Percentiles rank a stretch among this genome's conserved stretches.
Evolutionary conservation across 345 rosid species (phyloP).

Genomic region (Geranium rotundifolium): DNA sequence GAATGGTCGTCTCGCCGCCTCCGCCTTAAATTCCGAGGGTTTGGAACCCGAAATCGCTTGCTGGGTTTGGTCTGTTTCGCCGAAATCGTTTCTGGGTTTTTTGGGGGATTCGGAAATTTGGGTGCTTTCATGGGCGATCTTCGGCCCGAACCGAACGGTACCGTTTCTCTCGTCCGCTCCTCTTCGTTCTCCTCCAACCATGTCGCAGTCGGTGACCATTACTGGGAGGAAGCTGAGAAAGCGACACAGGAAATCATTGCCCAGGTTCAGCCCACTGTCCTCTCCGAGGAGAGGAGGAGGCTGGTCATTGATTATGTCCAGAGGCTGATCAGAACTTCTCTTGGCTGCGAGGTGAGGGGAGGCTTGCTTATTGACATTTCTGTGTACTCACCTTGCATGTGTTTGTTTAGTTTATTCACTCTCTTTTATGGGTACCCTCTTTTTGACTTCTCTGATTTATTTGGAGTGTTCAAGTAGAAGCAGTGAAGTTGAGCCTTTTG

Average conservation of each 20-base stretch:
- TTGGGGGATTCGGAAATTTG: neutral
- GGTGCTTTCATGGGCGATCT: slow-evolving; percentile 59
- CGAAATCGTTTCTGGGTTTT: no score
- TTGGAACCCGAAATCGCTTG: no score
- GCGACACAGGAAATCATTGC: slow-evolving; percentile 49
- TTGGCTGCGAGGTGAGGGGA: slow-evolving; percentile 48
- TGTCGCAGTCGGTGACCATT: slow-evolving; percentile 27
- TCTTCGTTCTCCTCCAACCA: slow-evolving; percentile 22
- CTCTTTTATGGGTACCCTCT: neutral
- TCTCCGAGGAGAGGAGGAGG: slow-evolving; percentile 59
- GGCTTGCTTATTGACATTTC: neutral
- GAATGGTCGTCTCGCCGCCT: no score
- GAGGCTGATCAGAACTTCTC: slow-evolving; percentile 29
- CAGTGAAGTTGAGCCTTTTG: no score
- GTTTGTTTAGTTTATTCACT: neutral
- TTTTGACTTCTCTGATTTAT: neutral
- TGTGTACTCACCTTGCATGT: neutral
- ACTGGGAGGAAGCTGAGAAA: slow-evolving; percentile 53
- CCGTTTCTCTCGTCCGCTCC: slow-evolving; percentile 14
- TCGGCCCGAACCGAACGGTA: slow-evolving; percentile 36
- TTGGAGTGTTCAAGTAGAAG: neutral
- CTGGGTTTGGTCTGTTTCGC: no score
- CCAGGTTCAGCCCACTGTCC: slow-evolving; percentile 53
- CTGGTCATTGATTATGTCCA: slow-evolving; percentile 58
- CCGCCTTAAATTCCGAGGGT: no score